These are phyloP conservation scores for Cocos nucifera DNA, from an alignment of 176 grass and related monocot genomes.

Conservation along the genomic window DNA sequence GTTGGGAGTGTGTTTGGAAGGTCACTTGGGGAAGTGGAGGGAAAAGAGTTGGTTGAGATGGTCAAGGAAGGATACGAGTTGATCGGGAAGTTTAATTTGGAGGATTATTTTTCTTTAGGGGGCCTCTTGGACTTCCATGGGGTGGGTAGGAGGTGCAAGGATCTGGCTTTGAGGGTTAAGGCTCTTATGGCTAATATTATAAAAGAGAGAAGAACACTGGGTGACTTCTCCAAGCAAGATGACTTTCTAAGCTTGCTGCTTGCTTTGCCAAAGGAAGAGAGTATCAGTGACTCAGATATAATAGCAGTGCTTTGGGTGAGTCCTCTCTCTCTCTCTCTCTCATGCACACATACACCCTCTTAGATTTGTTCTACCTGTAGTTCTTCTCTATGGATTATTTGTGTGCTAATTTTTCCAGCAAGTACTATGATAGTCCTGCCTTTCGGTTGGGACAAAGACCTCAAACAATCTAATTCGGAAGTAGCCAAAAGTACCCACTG, in stretches of 20 bases:
- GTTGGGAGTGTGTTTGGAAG: conserved; percentile 25
- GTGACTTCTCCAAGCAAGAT: background rate
- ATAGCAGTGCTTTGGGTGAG: conserved; percentile 39
- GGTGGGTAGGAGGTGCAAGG: conserved; percentile 12
- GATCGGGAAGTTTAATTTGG: conserved; percentile 34
- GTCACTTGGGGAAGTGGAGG: conserved; percentile 1
- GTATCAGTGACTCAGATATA: conserved; percentile 20
- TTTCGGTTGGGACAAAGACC: no score
- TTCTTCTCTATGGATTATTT: background rate
- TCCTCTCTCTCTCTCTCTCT: background rate
- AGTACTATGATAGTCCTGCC: no score
- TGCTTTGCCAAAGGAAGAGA: conserved; percentile 24
- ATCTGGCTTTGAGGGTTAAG: conserved; percentile 20
- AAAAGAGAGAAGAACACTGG: conserved; percentile 12
- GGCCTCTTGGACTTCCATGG: conserved; percentile 28
- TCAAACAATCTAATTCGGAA: no score
- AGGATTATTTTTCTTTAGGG: conserved; percentile 12
- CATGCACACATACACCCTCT: background rate
- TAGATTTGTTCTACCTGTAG: background rate
- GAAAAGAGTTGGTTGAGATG: conserved; percentile 16
- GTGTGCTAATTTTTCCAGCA: no score
- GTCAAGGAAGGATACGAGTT: conserved; percentile 34
- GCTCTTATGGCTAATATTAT: conserved; percentile 28
- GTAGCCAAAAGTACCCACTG: no score
- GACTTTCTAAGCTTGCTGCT: conserved; percentile 34